These are phyloP conservation scores for Simmondsia chinensis DNA, from an alignment of 148 eudicot species.

Conservation along the genomic window DNA sequence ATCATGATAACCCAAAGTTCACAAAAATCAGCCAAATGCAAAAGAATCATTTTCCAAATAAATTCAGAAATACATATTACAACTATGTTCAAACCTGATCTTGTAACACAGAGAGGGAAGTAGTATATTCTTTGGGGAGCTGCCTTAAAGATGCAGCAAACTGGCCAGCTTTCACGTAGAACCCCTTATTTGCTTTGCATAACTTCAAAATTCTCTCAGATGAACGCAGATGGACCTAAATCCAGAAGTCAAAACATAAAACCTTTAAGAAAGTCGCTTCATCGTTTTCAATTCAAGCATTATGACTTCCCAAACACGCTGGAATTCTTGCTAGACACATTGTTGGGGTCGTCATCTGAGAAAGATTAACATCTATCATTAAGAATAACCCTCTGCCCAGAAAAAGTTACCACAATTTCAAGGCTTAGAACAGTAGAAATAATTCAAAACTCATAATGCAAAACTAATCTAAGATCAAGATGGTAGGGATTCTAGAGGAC, in stretches of 20 bases:
- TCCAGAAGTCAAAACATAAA: slow-evolving; percentile 1
- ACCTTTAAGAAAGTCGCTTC: neutral
- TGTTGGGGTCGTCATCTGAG: no score
- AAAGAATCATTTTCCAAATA: neutral
- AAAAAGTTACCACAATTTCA: no score
- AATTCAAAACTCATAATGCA: no score
- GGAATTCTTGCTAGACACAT: no score
- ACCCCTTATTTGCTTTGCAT: slow-evolving; percentile 77
- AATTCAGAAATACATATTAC: neutral
- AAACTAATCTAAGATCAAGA: no score
- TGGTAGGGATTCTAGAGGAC: no score
- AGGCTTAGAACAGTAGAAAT: no score
- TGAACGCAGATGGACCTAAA: slow-evolving; percentile 80
- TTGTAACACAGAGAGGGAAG: slow-evolving; percentile 72
- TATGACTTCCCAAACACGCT: no score
- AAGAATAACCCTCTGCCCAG: no score
- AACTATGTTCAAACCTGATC: slow-evolving; percentile 55
- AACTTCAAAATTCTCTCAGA: slow-evolving; percentile 58
- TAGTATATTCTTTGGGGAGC: slow-evolving; percentile 73
- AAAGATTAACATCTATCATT: no score
- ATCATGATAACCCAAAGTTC: neutral
- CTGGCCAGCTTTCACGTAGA: slow-evolving; percentile 96
- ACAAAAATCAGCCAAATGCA: slow-evolving; percentile 3
- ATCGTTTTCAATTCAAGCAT: no score
- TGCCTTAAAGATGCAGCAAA: slow-evolving; percentile 84